Base-by-base conservation (phyloP, 176 grass and related monocot genomes). In the Themeda triandra region DNA sequence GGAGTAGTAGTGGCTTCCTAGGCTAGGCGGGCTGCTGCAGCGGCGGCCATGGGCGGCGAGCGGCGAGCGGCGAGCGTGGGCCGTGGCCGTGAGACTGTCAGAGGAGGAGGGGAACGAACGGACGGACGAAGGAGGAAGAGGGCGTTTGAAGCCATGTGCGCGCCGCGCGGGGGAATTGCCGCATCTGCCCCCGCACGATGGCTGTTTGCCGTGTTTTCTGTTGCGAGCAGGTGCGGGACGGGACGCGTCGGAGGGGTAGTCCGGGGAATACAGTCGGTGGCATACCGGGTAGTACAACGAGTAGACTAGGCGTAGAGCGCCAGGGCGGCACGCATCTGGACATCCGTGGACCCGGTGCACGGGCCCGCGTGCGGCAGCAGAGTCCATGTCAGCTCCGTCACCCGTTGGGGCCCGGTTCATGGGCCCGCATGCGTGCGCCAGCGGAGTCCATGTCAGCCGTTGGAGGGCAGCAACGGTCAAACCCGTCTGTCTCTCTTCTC, bases 401-500 rank as follows among this genome's bases (percentile, higher is more conserved):
- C 82, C 65, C 42, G 64, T 66, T n/a, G n/a, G 88, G 83, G 69
- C 51, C 71, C 80, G 65, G 30, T n/a, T n/a, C n/a, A n/a, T n/a
- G n/a, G n/a, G n/a, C n/a, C n/a, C 21, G 51, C 35, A 66, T 58
- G 66, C 66, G 18, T 36, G 63, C 3, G 65, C 14, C 49, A 0
- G 21, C 27, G 25, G 36, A 33, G 40, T 54, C 75, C 84, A 86
- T 19, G 39, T 71, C 75, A 71, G 53, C 65, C 56, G 62, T 31
- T n/a, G 72, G 67, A 31, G 53, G 21, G 4, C 53, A 37, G 12
- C 23, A 19, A 0, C 8, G 6, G 75, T 79, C 75, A 79, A 85
- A 79, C 48, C 25, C 3, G 23, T 5, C 4, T 49, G 23, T 5
- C 4, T 49, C 41, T 41, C 4, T 17, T n/a, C 48, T 9, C 8